phyloP scores from a whole-genome alignment of 2,329 filamentous ascomycete species.

The Aspergillus chevalieri region DNA sequence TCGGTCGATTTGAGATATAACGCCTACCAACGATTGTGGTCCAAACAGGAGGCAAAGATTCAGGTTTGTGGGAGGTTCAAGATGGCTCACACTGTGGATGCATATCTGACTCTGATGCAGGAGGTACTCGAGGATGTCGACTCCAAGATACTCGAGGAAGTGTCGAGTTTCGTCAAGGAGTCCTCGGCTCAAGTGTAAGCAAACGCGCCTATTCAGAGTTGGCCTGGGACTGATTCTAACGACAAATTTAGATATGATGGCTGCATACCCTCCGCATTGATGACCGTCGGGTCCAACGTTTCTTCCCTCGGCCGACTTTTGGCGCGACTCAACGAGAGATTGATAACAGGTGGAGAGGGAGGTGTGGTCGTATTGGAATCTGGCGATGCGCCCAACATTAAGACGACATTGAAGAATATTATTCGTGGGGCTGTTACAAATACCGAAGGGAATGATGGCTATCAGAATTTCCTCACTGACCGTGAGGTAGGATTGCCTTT shows the following conservation, averaged over 20 bases:
- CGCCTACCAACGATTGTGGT: slow-evolving; percentile 36
- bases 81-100: neutral
- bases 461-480: slow-evolving; percentile 33
- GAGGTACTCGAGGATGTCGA: slow-evolving; percentile 35
- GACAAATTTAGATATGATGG: slow-evolving; percentile 26
- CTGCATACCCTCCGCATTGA: slow-evolving; percentile 36
- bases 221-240: neutral
- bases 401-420: slow-evolving; percentile 41
- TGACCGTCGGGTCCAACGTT: slow-evolving; percentile 40
- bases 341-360: slow-evolving; percentile 25
- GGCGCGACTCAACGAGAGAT: slow-evolving; percentile 29
- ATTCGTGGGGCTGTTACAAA: slow-evolving; percentile 38
- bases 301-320: slow-evolving; percentile 36
- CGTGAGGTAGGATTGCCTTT: slow-evolving; percentile 27
- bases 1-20: slow-evolving; percentile 30
- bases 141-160: slow-evolving; percentile 31
- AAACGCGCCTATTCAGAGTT: too few species aligned
- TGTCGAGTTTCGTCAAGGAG: slow-evolving; percentile 32
- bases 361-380: slow-evolving; percentile 39
- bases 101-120: slow-evolving; percentile 16
- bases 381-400: slow-evolving; percentile 41
- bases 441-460: slow-evolving; percentile 32
- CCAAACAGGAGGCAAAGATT: slow-evolving; percentile 32
- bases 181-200: slow-evolving; percentile 30
- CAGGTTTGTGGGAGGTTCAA: slow-evolving; percentile 22